These are phyloP conservation scores for Aspergillus costaricaensis DNA, from an alignment of 2,329 filamentous ascomycete species.

Conservation along the genomic window DNA sequence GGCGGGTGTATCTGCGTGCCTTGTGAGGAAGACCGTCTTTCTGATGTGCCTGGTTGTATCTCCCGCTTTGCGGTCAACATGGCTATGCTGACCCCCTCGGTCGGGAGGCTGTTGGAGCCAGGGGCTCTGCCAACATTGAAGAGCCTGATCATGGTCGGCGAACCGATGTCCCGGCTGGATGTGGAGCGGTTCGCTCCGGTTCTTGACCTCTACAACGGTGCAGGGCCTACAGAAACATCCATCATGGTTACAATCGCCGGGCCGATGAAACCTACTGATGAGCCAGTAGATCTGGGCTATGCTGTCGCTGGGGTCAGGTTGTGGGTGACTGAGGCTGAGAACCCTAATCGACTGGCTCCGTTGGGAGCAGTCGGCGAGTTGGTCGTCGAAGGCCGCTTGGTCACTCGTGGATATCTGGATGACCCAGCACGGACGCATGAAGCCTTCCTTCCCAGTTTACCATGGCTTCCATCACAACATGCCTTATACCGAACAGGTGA, in stretches of 20 bases:
- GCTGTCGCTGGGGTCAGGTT: not conserved
- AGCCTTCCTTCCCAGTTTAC: not conserved
- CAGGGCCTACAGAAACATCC: not conserved
- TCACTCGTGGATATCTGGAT: conserved; percentile 5
- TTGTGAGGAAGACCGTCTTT: conserved; percentile 40
- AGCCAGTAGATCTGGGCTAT: conserved; percentile 5
- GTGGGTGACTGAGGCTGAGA: conserved; percentile 2
- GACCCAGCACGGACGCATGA: not conserved
- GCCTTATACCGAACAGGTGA: conserved; percentile 9
- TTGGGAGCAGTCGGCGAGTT: conserved; percentile 11
- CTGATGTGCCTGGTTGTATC: conserved; percentile 30
- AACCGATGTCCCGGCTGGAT: not conserved
- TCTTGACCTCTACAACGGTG: not conserved
- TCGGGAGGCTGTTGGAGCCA: not conserved
- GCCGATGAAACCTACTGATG: not conserved
- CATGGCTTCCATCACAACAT: not conserved
- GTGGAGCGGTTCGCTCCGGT: not conserved
- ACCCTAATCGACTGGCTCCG: not conserved
- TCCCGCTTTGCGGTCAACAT: not conserved
- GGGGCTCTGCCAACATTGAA: not conserved
- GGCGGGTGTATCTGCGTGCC: conserved; percentile 50
- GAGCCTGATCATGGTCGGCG: not conserved
- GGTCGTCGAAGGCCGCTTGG: conserved; percentile 5
- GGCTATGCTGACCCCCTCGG: not conserved
- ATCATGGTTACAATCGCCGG: not conserved